Conservation (phyloP, 108 stramenopile species). For the Licmophora abbreviata region DNA sequence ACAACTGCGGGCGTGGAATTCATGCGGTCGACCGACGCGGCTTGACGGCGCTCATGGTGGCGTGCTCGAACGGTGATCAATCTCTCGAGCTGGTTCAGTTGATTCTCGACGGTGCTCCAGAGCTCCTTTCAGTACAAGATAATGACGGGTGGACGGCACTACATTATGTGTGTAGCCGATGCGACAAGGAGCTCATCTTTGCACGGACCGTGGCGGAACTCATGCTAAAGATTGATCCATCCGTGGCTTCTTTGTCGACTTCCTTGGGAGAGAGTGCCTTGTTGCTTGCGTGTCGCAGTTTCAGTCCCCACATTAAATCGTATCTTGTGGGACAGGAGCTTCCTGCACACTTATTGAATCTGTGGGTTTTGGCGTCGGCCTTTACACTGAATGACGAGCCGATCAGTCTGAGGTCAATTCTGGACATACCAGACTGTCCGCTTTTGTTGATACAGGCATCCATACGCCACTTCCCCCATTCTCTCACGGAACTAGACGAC, state of each 20-base stretch:
- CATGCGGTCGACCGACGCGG: too few species aligned
- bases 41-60: neutral
- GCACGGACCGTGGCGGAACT: neutral
- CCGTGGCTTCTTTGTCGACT: neutral
- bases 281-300: neutral
- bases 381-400: too few species aligned
- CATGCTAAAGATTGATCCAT: neutral
- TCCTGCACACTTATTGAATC: too few species aligned
- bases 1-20: too few species aligned
- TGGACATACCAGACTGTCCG: neutral
- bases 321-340: neutral
- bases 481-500: neutral
- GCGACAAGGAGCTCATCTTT: neutral
- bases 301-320: neutral
- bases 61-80: neutral
- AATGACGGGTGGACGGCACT: neutral
- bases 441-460: neutral
- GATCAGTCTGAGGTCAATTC: neutral
- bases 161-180: neutral
- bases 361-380: too few species aligned
- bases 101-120: neutral
- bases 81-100: neutral
- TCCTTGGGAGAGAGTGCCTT: neutral
- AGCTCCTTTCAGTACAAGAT: neutral
- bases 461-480: neutral